phyloP scores from a whole-genome alignment of 768 basidiomycete species.

The Melanogaster broomeanus region DNA sequence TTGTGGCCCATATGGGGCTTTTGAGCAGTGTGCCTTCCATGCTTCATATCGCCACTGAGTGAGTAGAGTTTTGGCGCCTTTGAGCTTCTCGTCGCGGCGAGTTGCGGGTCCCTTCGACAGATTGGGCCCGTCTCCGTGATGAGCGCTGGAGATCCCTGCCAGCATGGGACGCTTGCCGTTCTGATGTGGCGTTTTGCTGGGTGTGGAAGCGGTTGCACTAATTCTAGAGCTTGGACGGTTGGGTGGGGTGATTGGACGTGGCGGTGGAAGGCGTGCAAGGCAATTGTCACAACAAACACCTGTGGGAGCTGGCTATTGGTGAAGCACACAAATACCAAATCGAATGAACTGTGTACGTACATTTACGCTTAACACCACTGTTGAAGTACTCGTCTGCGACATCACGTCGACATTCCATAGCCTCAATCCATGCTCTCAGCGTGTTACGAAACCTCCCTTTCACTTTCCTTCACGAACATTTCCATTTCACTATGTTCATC shows the following conservation, averaged over 20 bases:
- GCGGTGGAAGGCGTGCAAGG: background rate
- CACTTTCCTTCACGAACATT: too few relatives aligned
- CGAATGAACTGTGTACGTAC: slow-evolving; percentile 1
- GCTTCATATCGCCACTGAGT: background rate
- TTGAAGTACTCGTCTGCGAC: background rate
- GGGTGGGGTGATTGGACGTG: background rate
- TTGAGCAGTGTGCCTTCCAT: background rate
- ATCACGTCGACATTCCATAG: slow-evolving; percentile 22
- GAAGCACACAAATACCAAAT: slow-evolving; percentile 3
- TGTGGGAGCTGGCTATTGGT: background rate
- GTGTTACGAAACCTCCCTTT: too few relatives aligned
- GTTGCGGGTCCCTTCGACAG: background rate
- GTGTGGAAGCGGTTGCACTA: background rate
- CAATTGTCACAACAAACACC: background rate
- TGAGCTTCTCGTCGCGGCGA: background rate
- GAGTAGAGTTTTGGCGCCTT: background rate
- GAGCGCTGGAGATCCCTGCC: too few relatives aligned
- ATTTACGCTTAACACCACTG: background rate
- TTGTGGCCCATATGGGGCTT: slow-evolving; percentile 1
- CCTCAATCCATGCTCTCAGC: slow-evolving; percentile 31
- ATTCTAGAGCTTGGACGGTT: background rate
- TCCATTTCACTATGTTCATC: too few relatives aligned
- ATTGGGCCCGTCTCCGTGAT: background rate
- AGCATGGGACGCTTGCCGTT: slow-evolving; percentile 26
- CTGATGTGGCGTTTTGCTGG: slow-evolving; percentile 12